phyloP scores from a whole-genome alignment of 495 filamentous ascomycete genomes.

The Penicillium odoratum region DNA sequence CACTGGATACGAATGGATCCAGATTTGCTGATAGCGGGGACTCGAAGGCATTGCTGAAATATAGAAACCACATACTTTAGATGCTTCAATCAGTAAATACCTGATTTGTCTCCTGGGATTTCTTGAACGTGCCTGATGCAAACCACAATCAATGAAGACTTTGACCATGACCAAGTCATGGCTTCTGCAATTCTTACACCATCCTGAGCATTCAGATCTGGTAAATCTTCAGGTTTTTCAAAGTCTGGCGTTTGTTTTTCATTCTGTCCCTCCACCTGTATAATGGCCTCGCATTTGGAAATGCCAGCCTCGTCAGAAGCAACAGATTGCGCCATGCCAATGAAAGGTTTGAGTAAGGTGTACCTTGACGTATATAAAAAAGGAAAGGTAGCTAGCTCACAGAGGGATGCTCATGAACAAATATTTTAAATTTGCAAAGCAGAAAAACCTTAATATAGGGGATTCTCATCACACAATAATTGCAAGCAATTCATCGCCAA shows the following conservation, averaged over 20 bases:
- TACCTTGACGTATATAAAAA: too few relatives aligned
- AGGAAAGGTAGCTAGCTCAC: neutral
- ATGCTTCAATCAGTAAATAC: neutral
- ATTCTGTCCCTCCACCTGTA: neutral
- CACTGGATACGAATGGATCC: slow-evolving; percentile 37
- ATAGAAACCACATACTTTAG: slow-evolving; percentile 43
- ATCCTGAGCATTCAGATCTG: slow-evolving; percentile 23
- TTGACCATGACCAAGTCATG: slow-evolving; percentile 34
- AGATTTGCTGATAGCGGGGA: slow-evolving; percentile 26
- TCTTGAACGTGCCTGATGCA: slow-evolving; percentile 13
- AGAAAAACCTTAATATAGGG: neutral
- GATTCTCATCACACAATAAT: neutral
- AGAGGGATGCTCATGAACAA: neutral
- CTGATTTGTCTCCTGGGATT: neutral
- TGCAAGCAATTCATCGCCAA: neutral
- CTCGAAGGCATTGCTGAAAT: slow-evolving; percentile 43
- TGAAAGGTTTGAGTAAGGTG: neutral
- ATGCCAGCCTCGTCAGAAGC: neutral
- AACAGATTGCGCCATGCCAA: neutral
- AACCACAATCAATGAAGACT: slow-evolving; percentile 29
- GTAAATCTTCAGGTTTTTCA: neutral
- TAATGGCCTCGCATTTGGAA: neutral
- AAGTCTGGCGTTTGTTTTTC: neutral
- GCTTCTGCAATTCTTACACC: slow-evolving; percentile 41
- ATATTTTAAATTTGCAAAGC: neutral